Evolutionary conservation across 495 filamentous ascomycete genomes (phyloP).

Genomic region (Penicillium alfredii): DNA sequence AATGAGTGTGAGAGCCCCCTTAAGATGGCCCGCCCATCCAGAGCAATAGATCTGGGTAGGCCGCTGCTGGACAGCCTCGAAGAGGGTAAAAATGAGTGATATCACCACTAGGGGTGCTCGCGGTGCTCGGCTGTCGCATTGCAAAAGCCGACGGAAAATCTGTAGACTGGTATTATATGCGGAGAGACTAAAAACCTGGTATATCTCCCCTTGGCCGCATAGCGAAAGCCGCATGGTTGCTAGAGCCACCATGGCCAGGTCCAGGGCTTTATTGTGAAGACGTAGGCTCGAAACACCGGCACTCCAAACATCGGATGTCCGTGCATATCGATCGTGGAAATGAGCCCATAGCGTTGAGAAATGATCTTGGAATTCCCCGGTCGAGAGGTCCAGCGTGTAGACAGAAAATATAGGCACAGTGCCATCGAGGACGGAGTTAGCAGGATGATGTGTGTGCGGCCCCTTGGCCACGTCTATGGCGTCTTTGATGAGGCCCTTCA

Average conservation of each 20-base stretch:
- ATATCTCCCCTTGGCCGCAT: not conserved
- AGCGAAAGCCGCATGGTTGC: slow-evolving; percentile 8
- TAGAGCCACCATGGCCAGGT: slow-evolving; percentile 3
- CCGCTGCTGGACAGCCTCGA: slow-evolving; percentile 3
- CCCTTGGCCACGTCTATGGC: not conserved
- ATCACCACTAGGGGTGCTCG: slow-evolving; percentile 1
- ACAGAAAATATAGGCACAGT: not conserved
- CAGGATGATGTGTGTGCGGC: not conserved
- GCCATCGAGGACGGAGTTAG: too few relatives aligned
- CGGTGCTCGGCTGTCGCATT: not conserved
- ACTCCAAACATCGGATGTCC: slow-evolving; percentile 3
- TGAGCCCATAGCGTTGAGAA: slow-evolving; percentile 1
- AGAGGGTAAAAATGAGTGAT: slow-evolving; percentile 6
- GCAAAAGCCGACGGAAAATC: slow-evolving; percentile 1
- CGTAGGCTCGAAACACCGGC: not conserved
- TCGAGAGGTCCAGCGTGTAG: slow-evolving; percentile 2
- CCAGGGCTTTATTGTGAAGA: slow-evolving; percentile 2
- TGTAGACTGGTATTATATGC: slow-evolving; percentile 4
- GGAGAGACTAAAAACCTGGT: slow-evolving; percentile 5
- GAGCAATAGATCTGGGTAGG: slow-evolving; percentile 1
- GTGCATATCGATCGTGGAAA: slow-evolving; percentile 1
- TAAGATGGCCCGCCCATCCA: slow-evolving; percentile 3
- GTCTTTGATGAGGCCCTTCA: slow-evolving; percentile 1
- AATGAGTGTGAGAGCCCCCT: slow-evolving; percentile 1
- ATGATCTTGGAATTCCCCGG: slow-evolving; percentile 3